Conservation (phyloP, 768 basidiomycete genomes). For the Xerocomus potaroensis region DNA sequence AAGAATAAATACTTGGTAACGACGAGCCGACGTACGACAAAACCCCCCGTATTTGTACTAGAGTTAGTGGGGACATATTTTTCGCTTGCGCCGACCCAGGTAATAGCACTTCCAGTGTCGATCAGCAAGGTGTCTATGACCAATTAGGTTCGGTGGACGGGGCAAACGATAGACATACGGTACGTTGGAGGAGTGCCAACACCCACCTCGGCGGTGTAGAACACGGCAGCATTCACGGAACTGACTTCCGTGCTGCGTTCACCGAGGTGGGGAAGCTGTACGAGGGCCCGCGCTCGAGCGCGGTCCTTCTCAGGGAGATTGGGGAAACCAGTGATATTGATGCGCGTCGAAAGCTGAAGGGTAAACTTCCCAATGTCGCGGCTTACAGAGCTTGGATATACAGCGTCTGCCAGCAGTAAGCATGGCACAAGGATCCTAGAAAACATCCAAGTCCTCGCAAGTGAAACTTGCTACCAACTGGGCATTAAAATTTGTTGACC, state of each 20-base stretch:
- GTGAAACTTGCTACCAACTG: too few species aligned
- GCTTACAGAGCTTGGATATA: slow-evolving; percentile 4
- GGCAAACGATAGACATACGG: slow-evolving; percentile 15
- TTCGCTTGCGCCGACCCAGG: slow-evolving; percentile 28
- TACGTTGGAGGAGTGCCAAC: slow-evolving; percentile 26
- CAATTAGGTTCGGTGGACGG: neutral
- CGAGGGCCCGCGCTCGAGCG: slow-evolving; percentile 13
- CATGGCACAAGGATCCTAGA: slow-evolving; percentile 3
- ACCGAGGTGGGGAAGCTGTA: neutral
- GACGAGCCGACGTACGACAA: slow-evolving; percentile 16
- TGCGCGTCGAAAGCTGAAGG: slow-evolving; percentile 9
- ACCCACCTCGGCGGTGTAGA: slow-evolving; percentile 29
- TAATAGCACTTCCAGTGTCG: slow-evolving; percentile 33
- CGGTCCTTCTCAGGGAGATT: slow-evolving; percentile 5
- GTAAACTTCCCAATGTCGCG: slow-evolving; percentile 7
- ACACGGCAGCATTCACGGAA: slow-evolving; percentile 21
- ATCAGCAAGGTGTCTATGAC: slow-evolving; percentile 25
- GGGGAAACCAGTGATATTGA: slow-evolving; percentile 9
- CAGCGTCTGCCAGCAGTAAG: slow-evolving; percentile 8
- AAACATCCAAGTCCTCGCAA: neutral
- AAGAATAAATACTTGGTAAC: slow-evolving; percentile 2
- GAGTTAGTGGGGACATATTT: slow-evolving; percentile 17
- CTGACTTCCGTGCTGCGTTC: neutral
- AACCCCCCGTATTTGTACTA: slow-evolving; percentile 16
- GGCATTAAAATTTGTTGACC: too few species aligned